A percentile compares a stretch with the other conserved stretches of the same genome.
Conservation (phyloP, 805 yeast species). For the Teunomyces stri region DNA sequence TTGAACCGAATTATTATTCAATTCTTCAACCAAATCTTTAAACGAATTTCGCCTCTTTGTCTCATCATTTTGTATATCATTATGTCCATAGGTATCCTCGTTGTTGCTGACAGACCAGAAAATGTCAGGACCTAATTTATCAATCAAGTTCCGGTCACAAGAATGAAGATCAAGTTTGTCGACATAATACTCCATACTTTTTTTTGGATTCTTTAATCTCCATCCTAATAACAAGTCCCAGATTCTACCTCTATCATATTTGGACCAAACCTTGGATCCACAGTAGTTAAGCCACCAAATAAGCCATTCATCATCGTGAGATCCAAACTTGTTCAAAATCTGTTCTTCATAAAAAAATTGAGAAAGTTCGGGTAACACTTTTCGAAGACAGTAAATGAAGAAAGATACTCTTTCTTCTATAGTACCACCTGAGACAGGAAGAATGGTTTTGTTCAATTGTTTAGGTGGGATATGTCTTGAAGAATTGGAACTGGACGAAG, state of each 20-base stretch:
- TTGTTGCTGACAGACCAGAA: conserved; percentile 52
- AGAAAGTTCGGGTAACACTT: conserved; percentile 70
- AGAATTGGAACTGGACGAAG: background rate
- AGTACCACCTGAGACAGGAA: conserved; percentile 60
- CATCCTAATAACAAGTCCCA: conserved; percentile 90
- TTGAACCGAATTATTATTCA: conserved; percentile 16
- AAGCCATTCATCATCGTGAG: conserved; percentile 80
- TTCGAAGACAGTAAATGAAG: conserved; percentile 62
- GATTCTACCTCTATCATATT: conserved; percentile 76
- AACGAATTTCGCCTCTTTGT: conserved; percentile 22
- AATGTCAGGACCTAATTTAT: conserved; percentile 55
- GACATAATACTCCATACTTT: conserved; percentile 26
- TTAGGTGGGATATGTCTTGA: conserved; percentile 6
- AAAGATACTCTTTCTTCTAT: conserved; percentile 65
- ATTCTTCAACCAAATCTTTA: conserved; percentile 29
- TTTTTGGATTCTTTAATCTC: conserved; percentile 42
- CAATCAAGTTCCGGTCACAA: conserved; percentile 23
- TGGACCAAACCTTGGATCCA: conserved; percentile 82
- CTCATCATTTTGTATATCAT: background rate
- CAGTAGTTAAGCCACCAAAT: conserved; percentile 94
- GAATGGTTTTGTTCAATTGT: conserved; percentile 33
- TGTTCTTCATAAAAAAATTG: conserved; percentile 79
- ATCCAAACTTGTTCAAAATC: conserved; percentile 53
- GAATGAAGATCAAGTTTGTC: conserved; percentile 26
- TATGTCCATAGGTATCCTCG: conserved; percentile 4